Conservation (phyloP, 169 alveolate genomes). For the Plasmodium blacklocki region DNA sequence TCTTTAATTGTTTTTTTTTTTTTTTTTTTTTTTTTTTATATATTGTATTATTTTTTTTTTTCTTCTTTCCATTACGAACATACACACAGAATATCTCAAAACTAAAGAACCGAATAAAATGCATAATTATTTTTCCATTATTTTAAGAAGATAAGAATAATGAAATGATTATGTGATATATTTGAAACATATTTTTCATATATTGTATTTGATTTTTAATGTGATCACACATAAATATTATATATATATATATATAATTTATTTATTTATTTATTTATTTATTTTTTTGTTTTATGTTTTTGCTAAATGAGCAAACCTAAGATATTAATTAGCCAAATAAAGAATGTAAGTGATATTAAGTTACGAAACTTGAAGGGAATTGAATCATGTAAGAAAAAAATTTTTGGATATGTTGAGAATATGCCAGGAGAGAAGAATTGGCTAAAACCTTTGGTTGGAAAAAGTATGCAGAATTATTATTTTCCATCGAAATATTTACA, state of each 20-base stretch:
- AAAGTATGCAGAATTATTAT: constrained; percentile 83
- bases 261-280: neutral
- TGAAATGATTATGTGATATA: too few species aligned
- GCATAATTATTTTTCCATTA: too few species aligned
- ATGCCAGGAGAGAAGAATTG: constrained; percentile 87
- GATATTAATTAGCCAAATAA: constrained; percentile 59
- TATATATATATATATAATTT: neutral
- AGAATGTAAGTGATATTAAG: constrained; percentile 56
- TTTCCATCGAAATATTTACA: constrained; percentile 88
- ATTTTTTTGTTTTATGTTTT: constrained; percentile 16
- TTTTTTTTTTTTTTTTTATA: too few species aligned
- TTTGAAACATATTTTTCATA: too few species aligned
- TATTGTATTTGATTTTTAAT: too few species aligned
- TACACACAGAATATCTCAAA: too few species aligned
- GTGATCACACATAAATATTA: too few species aligned
- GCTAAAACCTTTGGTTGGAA: constrained; percentile 84
- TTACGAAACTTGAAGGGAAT: constrained; percentile 62
- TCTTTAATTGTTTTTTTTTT: too few species aligned
- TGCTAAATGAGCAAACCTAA: constrained; percentile 69
- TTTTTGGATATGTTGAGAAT: constrained; percentile 76
- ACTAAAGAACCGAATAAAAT: too few species aligned
- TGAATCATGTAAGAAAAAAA: constrained; percentile 73
- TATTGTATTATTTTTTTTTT: too few species aligned
- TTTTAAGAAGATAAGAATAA: too few species aligned
- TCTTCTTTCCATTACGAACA: too few species aligned